phyloP scores from a whole-genome alignment of 2,329 filamentous ascomycete genomes.

The Penicillium digitatum region DNA sequence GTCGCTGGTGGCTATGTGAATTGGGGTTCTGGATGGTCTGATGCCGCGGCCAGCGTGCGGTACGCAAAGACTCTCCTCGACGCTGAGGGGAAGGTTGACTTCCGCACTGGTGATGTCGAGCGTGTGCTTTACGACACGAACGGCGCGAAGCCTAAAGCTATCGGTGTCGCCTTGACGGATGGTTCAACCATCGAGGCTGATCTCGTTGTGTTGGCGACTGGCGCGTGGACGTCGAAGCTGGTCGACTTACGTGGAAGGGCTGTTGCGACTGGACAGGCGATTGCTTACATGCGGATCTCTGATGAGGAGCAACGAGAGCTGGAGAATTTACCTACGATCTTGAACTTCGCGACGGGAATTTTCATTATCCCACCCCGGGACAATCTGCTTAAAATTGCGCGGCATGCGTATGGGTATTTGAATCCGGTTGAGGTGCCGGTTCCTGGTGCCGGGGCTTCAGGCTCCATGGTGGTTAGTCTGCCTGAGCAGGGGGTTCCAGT shows the following conservation, averaged over 20 bases:
- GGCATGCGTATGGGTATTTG: slow-evolving; percentile 65
- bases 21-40: slow-evolving; percentile 46
- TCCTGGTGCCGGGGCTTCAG: slow-evolving; percentile 16
- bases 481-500: slow-evolving; percentile 37
- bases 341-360: slow-evolving; percentile 49
- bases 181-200: slow-evolving; percentile 58
- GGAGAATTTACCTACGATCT: slow-evolving; percentile 60
- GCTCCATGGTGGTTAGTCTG: slow-evolving; percentile 38
- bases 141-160: slow-evolving; percentile 40
- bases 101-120: slow-evolving; percentile 37
- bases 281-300: slow-evolving; percentile 74
- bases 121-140: slow-evolving; percentile 29
- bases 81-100: slow-evolving; percentile 33
- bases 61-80: slow-evolving; percentile 40
- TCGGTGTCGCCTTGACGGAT: slow-evolving; percentile 52
- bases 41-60: slow-evolving; percentile 42
- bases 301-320: slow-evolving; percentile 65
- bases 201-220: slow-evolving; percentile 74
- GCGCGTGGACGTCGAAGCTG: slow-evolving; percentile 78
- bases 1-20: slow-evolving; percentile 46
- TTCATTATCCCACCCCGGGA: slow-evolving; percentile 55
- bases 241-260: slow-evolving; percentile 73
- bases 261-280: slow-evolving; percentile 74
- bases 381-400: slow-evolving; percentile 63
- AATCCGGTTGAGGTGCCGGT: slow-evolving; percentile 40